Conservation (phyloP, 2,329 filamentous ascomycete genomes). For the Trichoderma guizhouense region DNA sequence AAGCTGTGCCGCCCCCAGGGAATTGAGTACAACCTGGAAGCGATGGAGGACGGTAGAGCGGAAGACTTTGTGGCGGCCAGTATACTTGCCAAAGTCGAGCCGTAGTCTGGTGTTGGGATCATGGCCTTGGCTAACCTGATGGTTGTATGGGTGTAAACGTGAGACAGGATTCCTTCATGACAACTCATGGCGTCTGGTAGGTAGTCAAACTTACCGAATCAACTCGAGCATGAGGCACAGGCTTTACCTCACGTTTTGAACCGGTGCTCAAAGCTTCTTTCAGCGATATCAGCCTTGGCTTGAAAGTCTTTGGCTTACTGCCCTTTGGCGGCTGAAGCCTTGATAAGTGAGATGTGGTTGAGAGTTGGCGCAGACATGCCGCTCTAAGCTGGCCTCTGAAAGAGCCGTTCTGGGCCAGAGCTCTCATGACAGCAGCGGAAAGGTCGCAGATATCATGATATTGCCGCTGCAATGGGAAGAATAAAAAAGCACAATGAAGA, state of each 20-base stretch:
- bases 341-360: constrained; percentile 24
- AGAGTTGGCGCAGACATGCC: constrained; percentile 24
- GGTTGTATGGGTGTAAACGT: neutral
- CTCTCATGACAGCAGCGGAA: constrained; percentile 29
- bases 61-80: constrained; percentile 33
- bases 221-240: constrained; percentile 21
- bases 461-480: neutral
- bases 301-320: neutral
- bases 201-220: constrained; percentile 26
- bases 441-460: constrained; percentile 11
- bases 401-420: constrained; percentile 27
- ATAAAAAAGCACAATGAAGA: neutral
- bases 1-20: constrained; percentile 25
- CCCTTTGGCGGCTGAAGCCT: neutral
- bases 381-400: constrained; percentile 24
- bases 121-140: constrained; percentile 33
- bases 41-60: constrained; percentile 34
- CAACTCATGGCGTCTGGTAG: neutral
- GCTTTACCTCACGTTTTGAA: constrained; percentile 1
- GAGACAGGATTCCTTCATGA: neutral
- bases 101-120: constrained; percentile 34
- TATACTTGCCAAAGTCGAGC: constrained; percentile 25
- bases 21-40: constrained; percentile 36
- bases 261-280: neutral
- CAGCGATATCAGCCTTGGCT: neutral